phyloP scores from a whole-genome alignment of 768 basidiomycete species.

The Candolleomyces eurysporus region DNA sequence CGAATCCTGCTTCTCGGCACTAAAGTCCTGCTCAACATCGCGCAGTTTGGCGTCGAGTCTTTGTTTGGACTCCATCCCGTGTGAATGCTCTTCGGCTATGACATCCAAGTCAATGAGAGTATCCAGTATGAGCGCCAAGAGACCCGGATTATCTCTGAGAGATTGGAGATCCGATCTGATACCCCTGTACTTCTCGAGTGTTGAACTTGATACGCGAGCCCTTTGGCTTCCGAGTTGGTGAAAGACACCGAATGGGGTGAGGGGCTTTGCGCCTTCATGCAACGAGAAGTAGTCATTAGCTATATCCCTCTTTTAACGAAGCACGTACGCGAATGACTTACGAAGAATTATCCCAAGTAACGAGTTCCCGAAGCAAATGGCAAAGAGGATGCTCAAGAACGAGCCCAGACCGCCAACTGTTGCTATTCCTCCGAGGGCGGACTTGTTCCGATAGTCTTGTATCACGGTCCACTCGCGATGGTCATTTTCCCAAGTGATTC shows the following conservation, averaged over 20 bases:
- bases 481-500: constrained; percentile 9
- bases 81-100: too few species aligned
- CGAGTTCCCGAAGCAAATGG: constrained; percentile 17
- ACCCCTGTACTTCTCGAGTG: neutral
- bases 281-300: neutral
- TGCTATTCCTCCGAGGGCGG: constrained; percentile 18
- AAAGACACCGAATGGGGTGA: neutral
- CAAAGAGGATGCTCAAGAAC: constrained; percentile 18
- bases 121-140: neutral
- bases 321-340: constrained; percentile 1
- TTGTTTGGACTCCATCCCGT: too few species aligned
- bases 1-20: too few species aligned
- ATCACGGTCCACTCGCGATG: constrained; percentile 13
- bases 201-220: neutral
- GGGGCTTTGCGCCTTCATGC: neutral
- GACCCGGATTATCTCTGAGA: neutral
- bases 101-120: neutral
- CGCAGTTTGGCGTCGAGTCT: too few species aligned
- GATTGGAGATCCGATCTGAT: neutral
- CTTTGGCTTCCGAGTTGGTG: neutral
- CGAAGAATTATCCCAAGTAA: constrained; percentile 17
- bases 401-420: constrained; percentile 23
- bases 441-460: constrained; percentile 15
- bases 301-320: neutral
- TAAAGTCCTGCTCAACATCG: too few species aligned